phyloP scores from a whole-genome alignment of 2,329 filamentous ascomycete species.

The Teratosphaeria nubilosa region DNA sequence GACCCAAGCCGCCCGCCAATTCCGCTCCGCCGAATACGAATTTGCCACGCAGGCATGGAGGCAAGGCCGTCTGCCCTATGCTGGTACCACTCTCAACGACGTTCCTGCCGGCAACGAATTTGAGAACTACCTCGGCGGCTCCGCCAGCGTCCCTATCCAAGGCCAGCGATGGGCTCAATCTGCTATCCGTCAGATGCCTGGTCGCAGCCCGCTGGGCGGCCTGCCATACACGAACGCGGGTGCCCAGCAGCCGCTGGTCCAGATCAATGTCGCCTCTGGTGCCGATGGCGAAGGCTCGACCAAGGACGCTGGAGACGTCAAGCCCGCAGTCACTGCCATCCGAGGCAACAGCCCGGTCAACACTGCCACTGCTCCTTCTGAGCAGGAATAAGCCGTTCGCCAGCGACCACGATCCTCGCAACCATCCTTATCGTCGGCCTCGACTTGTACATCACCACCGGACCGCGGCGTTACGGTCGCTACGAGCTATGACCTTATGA shows the following conservation, averaged over 20 bases:
- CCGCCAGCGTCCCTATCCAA: conserved; percentile 22
- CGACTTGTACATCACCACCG: conserved; percentile 17
- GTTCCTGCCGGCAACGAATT: conserved; percentile 24
- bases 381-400: conserved; percentile 9
- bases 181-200: conserved; percentile 13
- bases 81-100: conserved; percentile 15
- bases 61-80: conserved; percentile 20
- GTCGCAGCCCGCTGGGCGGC: conserved; percentile 11
- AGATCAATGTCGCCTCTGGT: conserved; percentile 12
- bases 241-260: conserved; percentile 15
- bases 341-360: conserved; percentile 17
- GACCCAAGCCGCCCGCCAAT: conserved; percentile 88
- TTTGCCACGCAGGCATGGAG: conserved; percentile 24
- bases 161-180: conserved; percentile 28
- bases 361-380: conserved; percentile 12
- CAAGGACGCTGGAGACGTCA: conserved; percentile 9
- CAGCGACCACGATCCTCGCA: conserved; percentile 1
- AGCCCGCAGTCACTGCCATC: conserved; percentile 14
- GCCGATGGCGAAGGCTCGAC: conserved; percentile 4
- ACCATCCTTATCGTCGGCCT: conserved; percentile 15
- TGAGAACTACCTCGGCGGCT: conserved; percentile 26
- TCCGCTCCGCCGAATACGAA: conserved; percentile 85
- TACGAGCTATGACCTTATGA: conserved; percentile 14
- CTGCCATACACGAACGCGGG: conserved; percentile 3
- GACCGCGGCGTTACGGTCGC: conserved; percentile 10